Evolutionary conservation across 2,329 filamentous ascomycete genomes (phyloP), one percentile per base, ranked within the genome.

Genomic region (Epichloe glyceriae): DNA sequence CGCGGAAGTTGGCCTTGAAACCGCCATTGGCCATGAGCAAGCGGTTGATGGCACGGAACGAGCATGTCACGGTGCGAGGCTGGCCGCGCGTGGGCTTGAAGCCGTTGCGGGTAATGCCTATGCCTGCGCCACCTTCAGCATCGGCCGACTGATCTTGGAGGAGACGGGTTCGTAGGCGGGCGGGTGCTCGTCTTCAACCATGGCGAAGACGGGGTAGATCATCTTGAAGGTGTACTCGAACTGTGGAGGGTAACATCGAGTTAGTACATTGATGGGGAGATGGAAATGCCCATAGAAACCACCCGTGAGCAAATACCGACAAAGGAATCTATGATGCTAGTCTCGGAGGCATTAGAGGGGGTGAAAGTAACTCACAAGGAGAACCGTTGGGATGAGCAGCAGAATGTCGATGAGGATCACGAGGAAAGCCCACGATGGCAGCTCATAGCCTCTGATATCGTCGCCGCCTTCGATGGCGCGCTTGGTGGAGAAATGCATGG

Each of bases 1-100:
- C 88, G 54, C 87, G 84, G 75, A 88, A 85, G 60, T 78, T 74
- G 52, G 84, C 77, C 53, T 70, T 70, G 67, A 76, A 76, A 55
- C 88, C 87, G 53, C 75, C 82, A 56, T 79, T 70, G 45, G 77
- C 70, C 56, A 73, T 73, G 43, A 96, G 74, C 54, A 77, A 68
- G 40, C 73, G 71, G 64, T 71, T 66, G 52, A 71, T 76, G 58
- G 69, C 67, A 57, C 74, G 73, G 59, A 79, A 60, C 49, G 73
- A 78, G 30, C 73, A 69, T 19, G 74, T 79, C 57, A 77, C 64
- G 54, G 70, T 69, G 53, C 62, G 64, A 47, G 62, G 41, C 53
- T 65, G 61, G 59, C 58, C 60, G 55, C 61, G 57, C 8, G 64
- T 62, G 53, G 66, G 64, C 57, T 69, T 64, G 52, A 66, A 59